Conservation (phyloP, 2,329 filamentous ascomycete species). For the Pseudogymnoascus sp. region DNA sequence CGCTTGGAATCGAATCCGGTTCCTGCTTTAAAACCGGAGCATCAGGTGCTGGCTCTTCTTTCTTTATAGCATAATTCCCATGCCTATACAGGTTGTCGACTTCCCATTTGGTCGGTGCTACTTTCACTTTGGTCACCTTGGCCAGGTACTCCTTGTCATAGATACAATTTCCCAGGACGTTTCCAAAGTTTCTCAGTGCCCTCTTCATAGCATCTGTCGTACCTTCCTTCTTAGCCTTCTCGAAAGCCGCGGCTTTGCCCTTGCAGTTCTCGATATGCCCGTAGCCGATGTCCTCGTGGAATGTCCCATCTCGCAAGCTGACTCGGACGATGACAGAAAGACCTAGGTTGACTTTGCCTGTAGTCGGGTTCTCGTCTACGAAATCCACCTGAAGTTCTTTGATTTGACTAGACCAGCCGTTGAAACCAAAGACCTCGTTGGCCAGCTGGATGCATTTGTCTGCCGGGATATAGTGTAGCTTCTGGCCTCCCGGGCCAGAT, state of each 20-base stretch:
- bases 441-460: conserved; percentile 95
- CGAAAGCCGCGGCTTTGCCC: conserved; percentile 89
- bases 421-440: conserved; percentile 94
- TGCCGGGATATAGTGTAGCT: conserved; percentile 88
- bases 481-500: conserved; percentile 72
- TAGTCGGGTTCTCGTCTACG: conserved; percentile 76
- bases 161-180: conserved; percentile 94
- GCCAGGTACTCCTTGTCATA: conserved; percentile 93
- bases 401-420: conserved; percentile 95
- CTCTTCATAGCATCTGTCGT: conserved; percentile 92
- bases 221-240: conserved; percentile 94
- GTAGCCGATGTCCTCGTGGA: conserved; percentile 95
- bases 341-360: conserved; percentile 72
- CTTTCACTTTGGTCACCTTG: conserved; percentile 86
- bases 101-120: conserved; percentile 67
- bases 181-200: conserved; percentile 84
- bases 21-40: conserved; percentile 21
- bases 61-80: conserved; percentile 46
- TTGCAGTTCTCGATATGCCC: conserved; percentile 95
- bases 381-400: conserved; percentile 93
- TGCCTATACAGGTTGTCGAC: conserved; percentile 76
- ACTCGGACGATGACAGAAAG: conserved; percentile 86
- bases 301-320: conserved; percentile 88
- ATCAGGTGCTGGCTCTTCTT: conserved; percentile 29
- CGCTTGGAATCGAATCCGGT: neutral